A percentile compares a stretch with the other conserved stretches of the same genome.
Conservation (phyloP, 2,329 filamentous ascomycete genomes). For the Myotisia sp. region DNA sequence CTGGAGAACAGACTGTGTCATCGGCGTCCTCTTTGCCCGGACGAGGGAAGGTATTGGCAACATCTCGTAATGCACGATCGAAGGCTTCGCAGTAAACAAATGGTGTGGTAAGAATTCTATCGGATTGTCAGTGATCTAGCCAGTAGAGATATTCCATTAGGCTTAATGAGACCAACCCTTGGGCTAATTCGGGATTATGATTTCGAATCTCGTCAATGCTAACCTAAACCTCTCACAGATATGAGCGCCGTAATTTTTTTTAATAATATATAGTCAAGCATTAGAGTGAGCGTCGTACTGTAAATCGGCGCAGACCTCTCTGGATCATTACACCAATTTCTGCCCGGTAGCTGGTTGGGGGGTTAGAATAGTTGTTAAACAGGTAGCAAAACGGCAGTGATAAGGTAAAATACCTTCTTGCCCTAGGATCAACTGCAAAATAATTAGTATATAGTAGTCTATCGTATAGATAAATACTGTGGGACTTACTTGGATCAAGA, state of each 20-base stretch:
- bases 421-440: conserved; percentile 39
- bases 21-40: conserved; percentile 51
- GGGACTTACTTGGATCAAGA: conserved; percentile 67
- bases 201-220: conserved; percentile 83
- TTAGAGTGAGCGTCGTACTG: conserved; percentile 25
- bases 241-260: neutral
- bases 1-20: conserved; percentile 44
- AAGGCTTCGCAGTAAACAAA: conserved; percentile 85
- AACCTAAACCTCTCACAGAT: conserved; percentile 34
- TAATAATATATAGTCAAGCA: conserved; percentile 1
- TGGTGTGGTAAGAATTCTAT: conserved; percentile 57
- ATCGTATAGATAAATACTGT: neutral
- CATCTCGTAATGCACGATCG: conserved; percentile 75
- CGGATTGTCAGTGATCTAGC: conserved; percentile 14
- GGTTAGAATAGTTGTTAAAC: conserved; percentile 31
- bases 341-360: conserved; percentile 62
- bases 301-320: conserved; percentile 44
- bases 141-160: too few relatives aligned
- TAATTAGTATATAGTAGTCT: neutral
- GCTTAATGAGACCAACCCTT: conserved; percentile 39
- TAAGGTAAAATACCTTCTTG: conserved; percentile 34
- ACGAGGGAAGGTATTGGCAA: conserved; percentile 58
- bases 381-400: conserved; percentile 2
- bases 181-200: conserved; percentile 70
- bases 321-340: conserved; percentile 70